Conservation (phyloP, 2,329 filamentous ascomycete species). For the Monosporascus sp. region DNA sequence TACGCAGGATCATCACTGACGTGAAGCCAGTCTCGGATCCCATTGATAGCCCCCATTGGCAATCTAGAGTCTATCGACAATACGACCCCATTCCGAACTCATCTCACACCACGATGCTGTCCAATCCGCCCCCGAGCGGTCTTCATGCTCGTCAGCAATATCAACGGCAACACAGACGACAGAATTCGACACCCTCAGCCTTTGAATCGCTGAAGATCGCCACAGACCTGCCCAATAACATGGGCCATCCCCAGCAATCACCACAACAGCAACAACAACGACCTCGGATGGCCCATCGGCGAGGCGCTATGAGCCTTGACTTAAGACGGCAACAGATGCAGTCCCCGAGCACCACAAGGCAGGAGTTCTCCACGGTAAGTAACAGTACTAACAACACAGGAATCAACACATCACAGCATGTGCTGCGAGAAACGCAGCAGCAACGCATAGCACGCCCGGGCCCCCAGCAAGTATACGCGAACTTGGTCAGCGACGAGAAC, state of each 20-base stretch:
- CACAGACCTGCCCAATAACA: constrained; percentile 52
- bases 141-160: constrained; percentile 68
- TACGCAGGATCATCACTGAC: too few relatives aligned
- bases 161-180: constrained; percentile 76
- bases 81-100: constrained; percentile 57
- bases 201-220: constrained; percentile 70
- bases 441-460: constrained; percentile 78
- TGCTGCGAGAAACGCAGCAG: constrained; percentile 86
- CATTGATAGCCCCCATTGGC: constrained; percentile 27
- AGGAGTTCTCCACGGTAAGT: constrained; percentile 49
- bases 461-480: constrained; percentile 36
- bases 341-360: constrained; percentile 28
- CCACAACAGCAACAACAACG: constrained; percentile 20
- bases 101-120: constrained; percentile 73
- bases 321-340: constrained; percentile 55
- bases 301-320: constrained; percentile 75
- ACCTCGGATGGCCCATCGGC: constrained; percentile 56
- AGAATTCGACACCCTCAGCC: constrained; percentile 76
- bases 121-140: constrained; percentile 60
- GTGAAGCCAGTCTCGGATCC: constrained; percentile 34
- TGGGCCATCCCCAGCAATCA: constrained; percentile 38
- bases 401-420: constrained; percentile 65
- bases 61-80: constrained; percentile 42
- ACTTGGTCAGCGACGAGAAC: constrained; percentile 41
- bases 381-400: constrained; percentile 49